Percentiles rank a stretch among this genome's conserved stretches.
These are phyloP conservation scores for Phytophthora meadii DNA, from an alignment of 352 stramenopile genomes.

Conservation along the genomic window DNA sequence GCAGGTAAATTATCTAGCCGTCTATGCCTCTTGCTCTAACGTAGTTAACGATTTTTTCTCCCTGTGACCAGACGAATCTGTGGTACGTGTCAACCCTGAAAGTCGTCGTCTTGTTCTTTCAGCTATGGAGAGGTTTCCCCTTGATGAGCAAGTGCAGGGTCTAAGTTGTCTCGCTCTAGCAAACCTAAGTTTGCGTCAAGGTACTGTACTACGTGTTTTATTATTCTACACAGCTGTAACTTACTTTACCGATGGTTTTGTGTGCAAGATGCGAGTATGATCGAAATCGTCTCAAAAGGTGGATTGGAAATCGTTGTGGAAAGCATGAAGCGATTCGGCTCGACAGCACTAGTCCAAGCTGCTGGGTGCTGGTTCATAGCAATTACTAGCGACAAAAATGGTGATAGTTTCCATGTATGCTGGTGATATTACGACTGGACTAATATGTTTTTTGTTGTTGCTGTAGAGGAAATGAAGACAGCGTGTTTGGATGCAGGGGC, in stretches of 20 bases:
- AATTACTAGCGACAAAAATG: constrained; percentile 55
- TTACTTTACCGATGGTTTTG: neutral
- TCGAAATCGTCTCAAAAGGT: constrained; percentile 64
- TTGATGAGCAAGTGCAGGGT: constrained; percentile 64
- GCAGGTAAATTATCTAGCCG: constrained; percentile 27
- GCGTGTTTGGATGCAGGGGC: constrained; percentile 59
- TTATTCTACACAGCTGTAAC: neutral
- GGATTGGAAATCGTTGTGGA: constrained; percentile 53
- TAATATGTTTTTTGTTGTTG: constrained; percentile 1
- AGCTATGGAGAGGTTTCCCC: constrained; percentile 64
- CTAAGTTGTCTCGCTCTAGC: constrained; percentile 57
- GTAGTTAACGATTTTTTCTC: constrained; percentile 1
- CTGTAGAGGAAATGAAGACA: constrained; percentile 50
- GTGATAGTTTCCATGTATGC: constrained; percentile 15
- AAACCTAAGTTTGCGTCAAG: constrained; percentile 65
- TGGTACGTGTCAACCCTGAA: constrained; percentile 60
- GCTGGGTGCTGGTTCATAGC: constrained; percentile 62
- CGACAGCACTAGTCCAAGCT: constrained; percentile 54
- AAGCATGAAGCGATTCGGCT: constrained; percentile 61
- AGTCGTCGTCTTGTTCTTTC: constrained; percentile 62
- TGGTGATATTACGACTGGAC: neutral
- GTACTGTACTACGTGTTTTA: constrained; percentile 14
- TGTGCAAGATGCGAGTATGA: constrained; percentile 53
- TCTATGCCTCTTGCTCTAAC: no score
- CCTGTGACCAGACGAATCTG: constrained; percentile 36